Base-by-base conservation (phyloP, 148 eudicot species). In the Vaccinium myrtillus region DNA sequence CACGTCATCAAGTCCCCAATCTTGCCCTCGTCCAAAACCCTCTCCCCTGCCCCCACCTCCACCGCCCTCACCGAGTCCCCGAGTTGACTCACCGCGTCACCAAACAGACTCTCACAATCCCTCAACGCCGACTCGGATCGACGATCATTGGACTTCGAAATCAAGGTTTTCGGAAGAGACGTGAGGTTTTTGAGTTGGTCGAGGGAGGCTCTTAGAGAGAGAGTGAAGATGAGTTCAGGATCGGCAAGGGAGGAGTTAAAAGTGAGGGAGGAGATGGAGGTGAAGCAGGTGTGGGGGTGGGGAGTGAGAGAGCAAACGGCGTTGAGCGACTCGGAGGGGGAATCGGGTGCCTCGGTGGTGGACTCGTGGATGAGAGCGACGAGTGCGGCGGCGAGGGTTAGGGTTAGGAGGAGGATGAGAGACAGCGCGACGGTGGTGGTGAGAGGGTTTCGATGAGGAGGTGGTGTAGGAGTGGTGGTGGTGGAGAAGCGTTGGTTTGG, bases 81-180 rank as follows among this genome's bases (percentile, higher is more conserved):
- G 85, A 91, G 86, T 83, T 83, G 88, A 79, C 87, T 86, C 89
- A 83, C 32, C 84, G 95, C 90, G 81, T 90, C 91, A 32, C 79
- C 88, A 32, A 92, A 87, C 90, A 92, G 74, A 16, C 51, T 53
- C 54, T 2, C 87, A 48, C 95, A 92, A 32, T 92, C 95, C 46
- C 46, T 75, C 74, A 91, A 51, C 56, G 92, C 92, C 49, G 89
- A 82, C 75, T 80, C 87, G 21, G 86, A 70, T 16, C 86, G 36
- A 6, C 63, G 50, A 21, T 88, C 91, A 25, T 83, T 86, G 4
- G 84, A 11, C 61, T 61, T 87, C 11, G 82, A 21, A 1, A 88
- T 81, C 78, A 91, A 54, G 25, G 55, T 74, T 51, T 82, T 79
- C 9, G 90, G 86, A 5, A 89, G 71, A 0, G 86, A 51, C 19